phyloP scores from a whole-genome alignment of 306 rosid species.

The Medicago arabica region DNA sequence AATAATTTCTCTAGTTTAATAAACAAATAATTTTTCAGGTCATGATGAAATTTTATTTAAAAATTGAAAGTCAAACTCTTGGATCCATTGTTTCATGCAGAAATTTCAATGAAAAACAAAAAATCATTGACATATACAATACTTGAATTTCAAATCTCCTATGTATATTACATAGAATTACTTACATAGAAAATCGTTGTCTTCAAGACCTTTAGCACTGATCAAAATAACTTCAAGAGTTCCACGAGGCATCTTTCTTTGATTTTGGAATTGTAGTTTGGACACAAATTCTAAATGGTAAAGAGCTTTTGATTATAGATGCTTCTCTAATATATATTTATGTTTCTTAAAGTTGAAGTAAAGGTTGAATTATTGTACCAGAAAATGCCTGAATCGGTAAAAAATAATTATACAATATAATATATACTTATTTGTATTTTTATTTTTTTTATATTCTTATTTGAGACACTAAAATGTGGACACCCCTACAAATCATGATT shows the following conservation, averaged over 20 bases:
- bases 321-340: not conserved
- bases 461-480: too few relatives aligned
- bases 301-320: not conserved
- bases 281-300: not conserved
- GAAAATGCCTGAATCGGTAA: conserved; percentile 13
- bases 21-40: too few relatives aligned
- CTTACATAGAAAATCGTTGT: conserved; percentile 51
- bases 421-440: too few relatives aligned
- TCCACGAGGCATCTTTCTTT: conserved; percentile 54
- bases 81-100: conserved; percentile 22
- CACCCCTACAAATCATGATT: too few relatives aligned
- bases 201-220: conserved; percentile 52
- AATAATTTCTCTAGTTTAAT: conserved; percentile 10
- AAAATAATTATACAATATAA: too few relatives aligned
- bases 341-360: too few relatives aligned
- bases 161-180: not conserved
- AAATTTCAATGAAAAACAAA: not conserved
- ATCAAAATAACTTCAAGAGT: conserved; percentile 60
- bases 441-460: too few relatives aligned
- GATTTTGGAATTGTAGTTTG: not conserved
- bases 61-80: not conserved
- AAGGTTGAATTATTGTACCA: conserved; percentile 22
- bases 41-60: too few relatives aligned
- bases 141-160: too few relatives aligned
- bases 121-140: too few relatives aligned